Base-by-base conservation (phyloP, 2,329 filamentous ascomycete species). In the Calonectria fujianensis region DNA sequence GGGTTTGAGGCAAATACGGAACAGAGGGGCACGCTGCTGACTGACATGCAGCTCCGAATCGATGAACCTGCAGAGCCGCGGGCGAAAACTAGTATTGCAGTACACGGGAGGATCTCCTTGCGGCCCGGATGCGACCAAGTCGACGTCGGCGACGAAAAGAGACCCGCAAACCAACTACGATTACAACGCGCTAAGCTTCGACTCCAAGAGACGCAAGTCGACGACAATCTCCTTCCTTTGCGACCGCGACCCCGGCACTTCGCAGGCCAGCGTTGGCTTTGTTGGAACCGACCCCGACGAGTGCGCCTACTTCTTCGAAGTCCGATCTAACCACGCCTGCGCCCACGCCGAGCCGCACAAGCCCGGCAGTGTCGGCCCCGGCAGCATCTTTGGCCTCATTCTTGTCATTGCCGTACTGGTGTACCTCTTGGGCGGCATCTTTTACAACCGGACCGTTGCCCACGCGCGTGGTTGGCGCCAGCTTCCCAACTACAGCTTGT, bases 391-490 rank as follows among this genome's bases (percentile, higher is more conserved):
- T 83, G 94, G 94, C 75, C 94, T 98, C 77, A 98, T 99, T 83
- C 91, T 92, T 78, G 88, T 89, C 74, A 90, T 92, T 74, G 94
- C 96, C 13, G 90, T 98, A 48, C 87, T 96, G 13, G 97, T 97
- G 29, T 99, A 99, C 85, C 88, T 98, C 70, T 90, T 97, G 48
- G 97, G 97, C 79, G 97, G 97, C 82, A 94, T 98, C 80, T 96
- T 98, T 76, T 99, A 98, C 88, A 96, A 98, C 85, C 92, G 97
- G 74, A 97, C 95, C 39, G 96, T 99, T 73, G 94, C 96, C 86
- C 95, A 99, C 84, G 96, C 98, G 80, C 91, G 97, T 76, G 97
- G 97, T 63, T 98, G 96, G 97, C 92, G 95, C 79, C 97, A 99
- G 85, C 88, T 98, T 79, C 97, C 97, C 69, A 98, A 99, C 86